phyloP scores from a whole-genome alignment of 441 rosid species.

The Viola pubescens region DNA sequence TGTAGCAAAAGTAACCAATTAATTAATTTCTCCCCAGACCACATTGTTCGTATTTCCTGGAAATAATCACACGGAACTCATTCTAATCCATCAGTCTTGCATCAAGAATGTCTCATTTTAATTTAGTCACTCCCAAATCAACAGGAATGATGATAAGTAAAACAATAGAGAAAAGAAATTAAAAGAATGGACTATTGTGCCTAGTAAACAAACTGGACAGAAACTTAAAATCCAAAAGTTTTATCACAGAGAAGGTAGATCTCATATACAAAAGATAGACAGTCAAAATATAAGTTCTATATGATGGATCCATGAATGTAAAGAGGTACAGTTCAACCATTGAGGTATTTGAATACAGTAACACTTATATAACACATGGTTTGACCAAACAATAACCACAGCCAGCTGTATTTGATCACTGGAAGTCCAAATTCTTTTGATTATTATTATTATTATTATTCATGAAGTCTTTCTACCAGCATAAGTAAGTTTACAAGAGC shows the following conservation, averaged over 20 bases:
- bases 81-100: neutral
- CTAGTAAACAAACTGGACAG: neutral
- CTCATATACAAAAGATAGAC: too few relatives aligned
- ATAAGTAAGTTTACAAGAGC: too few relatives aligned
- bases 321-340: neutral
- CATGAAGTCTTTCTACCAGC: neutral
- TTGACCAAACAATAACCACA: neutral
- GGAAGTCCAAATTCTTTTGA: neutral
- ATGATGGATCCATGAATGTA: too few relatives aligned
- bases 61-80: slow-evolving; percentile 1
- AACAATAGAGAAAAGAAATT: neutral
- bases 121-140: neutral
- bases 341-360: neutral
- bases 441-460: neutral
- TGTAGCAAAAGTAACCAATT: neutral
- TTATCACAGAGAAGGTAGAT: too few relatives aligned
- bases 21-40: neutral
- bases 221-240: neutral
- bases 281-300: too few relatives aligned
- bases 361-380: neutral
- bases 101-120: neutral
- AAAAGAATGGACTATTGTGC: neutral
- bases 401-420: neutral
- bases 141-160: neutral
- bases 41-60: slow-evolving; percentile 3